These are phyloP conservation scores for Arbutus unedo DNA, from an alignment of 148 eudicot genomes.

Conservation along the genomic window DNA sequence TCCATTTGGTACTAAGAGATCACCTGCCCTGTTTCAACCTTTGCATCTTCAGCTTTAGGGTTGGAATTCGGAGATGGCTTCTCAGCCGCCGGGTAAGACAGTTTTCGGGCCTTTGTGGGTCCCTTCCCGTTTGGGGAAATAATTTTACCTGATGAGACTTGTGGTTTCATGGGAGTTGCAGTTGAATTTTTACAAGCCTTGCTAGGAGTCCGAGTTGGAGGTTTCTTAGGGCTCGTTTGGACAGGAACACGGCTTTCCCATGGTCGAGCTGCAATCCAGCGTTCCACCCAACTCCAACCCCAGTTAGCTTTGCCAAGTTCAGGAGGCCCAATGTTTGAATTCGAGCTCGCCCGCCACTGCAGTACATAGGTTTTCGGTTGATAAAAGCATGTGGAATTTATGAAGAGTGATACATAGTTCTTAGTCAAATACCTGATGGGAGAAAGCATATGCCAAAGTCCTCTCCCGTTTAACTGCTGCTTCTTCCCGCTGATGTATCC, in stretches of 20 bases:
- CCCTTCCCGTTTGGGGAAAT: conserved; percentile 49
- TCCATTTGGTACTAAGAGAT: conserved; percentile 7
- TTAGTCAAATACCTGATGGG: conserved; percentile 64
- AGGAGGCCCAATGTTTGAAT: conserved; percentile 48
- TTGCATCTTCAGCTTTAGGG: conserved; percentile 27
- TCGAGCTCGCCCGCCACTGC: conserved; percentile 44
- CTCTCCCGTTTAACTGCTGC: conserved; percentile 91
- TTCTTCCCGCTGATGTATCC: conserved; percentile 86
- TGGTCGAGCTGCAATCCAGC: conserved; percentile 95
- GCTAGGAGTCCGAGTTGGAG: conserved; percentile 21
- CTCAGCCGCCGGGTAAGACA: conserved; percentile 56
- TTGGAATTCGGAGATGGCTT: conserved; percentile 32
- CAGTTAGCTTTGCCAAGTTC: conserved; percentile 74
- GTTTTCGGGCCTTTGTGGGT: conserved; percentile 39
- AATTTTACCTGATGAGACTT: conserved; percentile 44
- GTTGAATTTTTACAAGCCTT: conserved; percentile 36
- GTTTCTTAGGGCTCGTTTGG: conserved; percentile 47
- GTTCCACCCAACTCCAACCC: conserved; percentile 99
- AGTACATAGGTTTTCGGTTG: conserved; percentile 3
- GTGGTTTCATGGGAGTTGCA: conserved; percentile 24
- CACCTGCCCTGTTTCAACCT: conserved; percentile 17
- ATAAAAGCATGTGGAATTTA: not conserved
- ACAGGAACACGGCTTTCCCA: conserved; percentile 72
- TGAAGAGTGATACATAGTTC: not conserved
- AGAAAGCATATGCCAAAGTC: conserved; percentile 88